phyloP scores from a whole-genome alignment of 1,284 basidiomycete genomes.

The Nidula niveotomentosa region DNA sequence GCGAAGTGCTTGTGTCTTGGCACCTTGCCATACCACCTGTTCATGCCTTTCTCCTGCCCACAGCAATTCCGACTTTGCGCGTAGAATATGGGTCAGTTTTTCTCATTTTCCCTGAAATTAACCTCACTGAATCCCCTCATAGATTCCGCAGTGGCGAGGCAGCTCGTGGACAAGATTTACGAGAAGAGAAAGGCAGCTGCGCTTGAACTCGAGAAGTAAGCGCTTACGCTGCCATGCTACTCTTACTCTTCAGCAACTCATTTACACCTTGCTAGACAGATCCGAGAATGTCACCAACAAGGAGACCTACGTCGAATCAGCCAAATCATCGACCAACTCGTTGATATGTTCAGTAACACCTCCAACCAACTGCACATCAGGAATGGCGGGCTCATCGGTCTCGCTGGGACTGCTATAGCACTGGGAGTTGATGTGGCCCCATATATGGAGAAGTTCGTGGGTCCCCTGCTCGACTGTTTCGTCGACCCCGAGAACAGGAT shows the following conservation, averaged over 20 bases:
- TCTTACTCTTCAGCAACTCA: background rate
- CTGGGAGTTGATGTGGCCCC: slow-evolving; percentile 91
- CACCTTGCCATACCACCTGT: background rate
- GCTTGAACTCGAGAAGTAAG: slow-evolving; percentile 92
- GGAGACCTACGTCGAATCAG: slow-evolving; percentile 82
- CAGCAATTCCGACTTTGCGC: background rate
- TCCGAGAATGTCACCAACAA: slow-evolving; percentile 83
- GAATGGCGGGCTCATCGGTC: slow-evolving; percentile 95
- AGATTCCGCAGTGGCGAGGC: slow-evolving; percentile 71
- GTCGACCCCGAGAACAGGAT: slow-evolving; percentile 94
- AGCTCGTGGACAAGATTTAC: slow-evolving; percentile 86
- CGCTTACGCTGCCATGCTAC: slow-evolving; percentile 1
- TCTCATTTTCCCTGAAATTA: background rate
- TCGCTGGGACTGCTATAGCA: slow-evolving; percentile 96
- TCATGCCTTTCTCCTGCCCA: background rate
- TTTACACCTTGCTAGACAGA: slow-evolving; percentile 49
- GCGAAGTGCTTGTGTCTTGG: background rate
- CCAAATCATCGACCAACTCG: slow-evolving; percentile 92
- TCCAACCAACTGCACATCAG: slow-evolving; percentile 85
- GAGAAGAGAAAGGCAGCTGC: slow-evolving; percentile 97
- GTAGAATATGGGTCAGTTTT: background rate
- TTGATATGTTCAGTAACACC: slow-evolving; percentile 85
- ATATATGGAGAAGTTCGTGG: slow-evolving; percentile 92
- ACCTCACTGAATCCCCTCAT: slow-evolving; percentile 1
- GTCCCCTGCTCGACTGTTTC: slow-evolving; percentile 92